Base-by-base conservation (phyloP, 805 yeast genomes). In the Suhomyces sp. region DNA sequence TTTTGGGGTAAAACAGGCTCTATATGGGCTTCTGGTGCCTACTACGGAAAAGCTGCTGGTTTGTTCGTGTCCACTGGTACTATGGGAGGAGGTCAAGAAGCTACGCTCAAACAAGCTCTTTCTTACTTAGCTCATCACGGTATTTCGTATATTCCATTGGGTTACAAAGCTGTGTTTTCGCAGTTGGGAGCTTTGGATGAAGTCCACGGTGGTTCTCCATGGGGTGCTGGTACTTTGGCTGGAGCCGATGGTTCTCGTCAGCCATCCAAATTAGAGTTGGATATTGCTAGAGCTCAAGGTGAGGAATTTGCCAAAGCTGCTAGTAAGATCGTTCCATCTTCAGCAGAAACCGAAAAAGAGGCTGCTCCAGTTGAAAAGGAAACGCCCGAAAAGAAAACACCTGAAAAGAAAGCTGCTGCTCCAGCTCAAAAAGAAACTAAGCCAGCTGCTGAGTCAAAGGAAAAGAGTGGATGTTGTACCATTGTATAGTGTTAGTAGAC, bases 191-290 rank as follows among this genome's bases (percentile, higher is more conserved):
- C 77, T 70, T 63, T 85, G 44, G 81, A 78, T 3, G 90, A 87
- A 72, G 78, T 83, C 48, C 96, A 87, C 66, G 96, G 96, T 58
- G 88, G 88, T 52, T 81, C 91, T 22, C 82, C 96, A 46, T 90
- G 91, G 90, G 96, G 96, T 68, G 87, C 96, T 33, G 96, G 96
- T 60, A 73, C 88, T 38, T 76, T 79, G 63, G 91, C 96, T 29
- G 88, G 84, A 48, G 76, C 79, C 49, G 93, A 87, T 65, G 96
- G 96, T 48, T 80, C 88, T 6, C 83, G 96, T 75, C 73, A 76
- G 61, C 87, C 90, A 33, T 61, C 84, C 44, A 78, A 73, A 17
- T 72, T 86, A 53, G 96, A 90, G 70, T 71, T 79, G 66, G 78
- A 79, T 60, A 68, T 88, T 54, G 93, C 90, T 24, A 64, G 66